Evolutionary conservation across 225 moss, liverwort and hornwort genomes (phyloP), one percentile per base, ranked within the genome.

Genomic region (Pseudoscleropodium purum): DNA sequence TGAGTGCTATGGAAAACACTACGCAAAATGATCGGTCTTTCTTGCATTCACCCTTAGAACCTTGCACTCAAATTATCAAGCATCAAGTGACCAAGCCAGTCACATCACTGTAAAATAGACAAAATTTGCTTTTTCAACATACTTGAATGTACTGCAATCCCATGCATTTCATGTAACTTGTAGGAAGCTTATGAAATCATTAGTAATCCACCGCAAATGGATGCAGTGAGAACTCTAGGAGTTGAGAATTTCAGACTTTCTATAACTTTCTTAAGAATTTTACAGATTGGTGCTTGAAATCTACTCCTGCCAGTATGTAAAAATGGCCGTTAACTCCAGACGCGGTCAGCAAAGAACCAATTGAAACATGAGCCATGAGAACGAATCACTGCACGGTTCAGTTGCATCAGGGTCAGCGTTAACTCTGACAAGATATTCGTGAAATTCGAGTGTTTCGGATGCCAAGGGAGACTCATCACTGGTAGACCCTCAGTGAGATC

Each of bases 71-170:
- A 37, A 54, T 15, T 5, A 36, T 54, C 14, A 36, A 78, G 24
- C 15, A 54, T 78, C 8, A 23, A 52, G 1, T 52, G 5, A 23
- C 15, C 3, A 36, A 0, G 2, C 15, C 9, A 23, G 1, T 36
- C 23, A 54, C 5, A 54, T 54, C 1, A 36, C 1, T 4, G 0
- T 54, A 52, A 23, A 23, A 34, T 9, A 52, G 5, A 8, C 23
- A 52, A 21, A 34, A 34, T 34, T 41, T 77, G 3, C 1, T 36
- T 77, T 36, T 2, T 15, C 5, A 78, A 36, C 36, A 13, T 31
- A 75, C 10, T 45, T 10, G 74, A 45, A 29, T 49, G 41, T 31
- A 21, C 0, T 12, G 6, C 49, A 72, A 72, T 41, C 26, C 26
- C 39, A 75, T 47, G 51, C 27, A 33, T 76, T 47, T 75, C 18